Conservation (phyloP, 768 basidiomycete genomes). For the Agaricus subrufescens region DNA sequence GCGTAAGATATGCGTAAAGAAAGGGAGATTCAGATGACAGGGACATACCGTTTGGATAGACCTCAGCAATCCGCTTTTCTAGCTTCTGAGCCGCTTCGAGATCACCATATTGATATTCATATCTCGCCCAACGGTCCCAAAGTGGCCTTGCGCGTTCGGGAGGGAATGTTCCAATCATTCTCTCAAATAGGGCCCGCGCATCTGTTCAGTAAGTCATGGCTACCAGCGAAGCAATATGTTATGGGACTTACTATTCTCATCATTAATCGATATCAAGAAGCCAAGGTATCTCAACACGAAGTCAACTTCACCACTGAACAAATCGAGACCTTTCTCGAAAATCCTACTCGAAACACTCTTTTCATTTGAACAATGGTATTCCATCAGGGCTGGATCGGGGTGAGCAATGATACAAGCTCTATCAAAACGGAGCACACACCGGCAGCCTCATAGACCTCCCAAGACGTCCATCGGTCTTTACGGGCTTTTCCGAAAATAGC, state of each 20-base stretch:
- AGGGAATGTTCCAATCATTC: slow-evolving; percentile 73
- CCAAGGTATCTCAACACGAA: slow-evolving; percentile 87
- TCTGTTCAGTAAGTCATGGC: slow-evolving; percentile 42
- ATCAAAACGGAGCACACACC: slow-evolving; percentile 39
- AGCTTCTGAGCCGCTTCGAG: slow-evolving; percentile 83
- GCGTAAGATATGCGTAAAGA: not conserved
- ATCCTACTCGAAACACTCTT: slow-evolving; percentile 80
- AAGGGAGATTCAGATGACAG: not conserved
- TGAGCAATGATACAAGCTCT: not conserved
- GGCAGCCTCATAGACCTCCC: slow-evolving; percentile 93
- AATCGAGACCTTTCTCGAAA: slow-evolving; percentile 89
- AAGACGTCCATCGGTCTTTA: slow-evolving; percentile 69
- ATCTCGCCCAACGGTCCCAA: slow-evolving; percentile 95
- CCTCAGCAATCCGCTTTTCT: slow-evolving; percentile 84
- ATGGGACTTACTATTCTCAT: slow-evolving; percentile 76
- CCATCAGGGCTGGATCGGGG: slow-evolving; percentile 70
- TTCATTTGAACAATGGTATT: slow-evolving; percentile 86
- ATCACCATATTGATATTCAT: slow-evolving; percentile 95
- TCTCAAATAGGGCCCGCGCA: slow-evolving; percentile 93
- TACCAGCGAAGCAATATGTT: slow-evolving; percentile 7
- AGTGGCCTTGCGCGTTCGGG: slow-evolving; percentile 77
- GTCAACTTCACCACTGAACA: slow-evolving; percentile 76
- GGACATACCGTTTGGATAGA: slow-evolving; percentile 74
- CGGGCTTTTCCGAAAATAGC: slow-evolving; percentile 78
- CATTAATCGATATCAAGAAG: slow-evolving; percentile 92